phyloP scores from a whole-genome alignment of 192 early-diverging fungal species.

The Thoreauomyces humboldtii region DNA sequence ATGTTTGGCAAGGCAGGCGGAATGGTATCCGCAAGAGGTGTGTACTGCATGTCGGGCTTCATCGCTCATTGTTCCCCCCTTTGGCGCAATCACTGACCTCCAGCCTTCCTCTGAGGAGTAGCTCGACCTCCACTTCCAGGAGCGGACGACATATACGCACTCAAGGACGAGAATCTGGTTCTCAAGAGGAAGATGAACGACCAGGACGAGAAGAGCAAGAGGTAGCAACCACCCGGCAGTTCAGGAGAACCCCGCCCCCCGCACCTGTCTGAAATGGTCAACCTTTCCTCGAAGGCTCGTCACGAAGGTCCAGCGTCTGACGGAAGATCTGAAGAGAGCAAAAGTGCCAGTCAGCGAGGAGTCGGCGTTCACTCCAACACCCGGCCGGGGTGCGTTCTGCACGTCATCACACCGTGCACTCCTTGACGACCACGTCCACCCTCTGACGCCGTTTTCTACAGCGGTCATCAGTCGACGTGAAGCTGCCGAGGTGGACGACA shows the following conservation, averaged over 20 bases:
- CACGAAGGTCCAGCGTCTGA: conserved; percentile 45
- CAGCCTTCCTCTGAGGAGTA: too few species aligned
- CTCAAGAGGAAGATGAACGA: conserved; percentile 48
- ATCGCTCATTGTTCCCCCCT: too few species aligned
- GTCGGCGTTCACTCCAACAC: too few species aligned
- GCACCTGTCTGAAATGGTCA: too few species aligned
- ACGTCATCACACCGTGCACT: too few species aligned
- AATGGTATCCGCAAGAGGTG: too few species aligned
- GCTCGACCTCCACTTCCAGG: neutral
- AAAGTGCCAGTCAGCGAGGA: too few species aligned
- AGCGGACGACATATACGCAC: conserved; percentile 33
- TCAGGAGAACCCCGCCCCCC: neutral
- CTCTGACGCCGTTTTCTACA: neutral
- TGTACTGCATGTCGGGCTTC: too few species aligned
- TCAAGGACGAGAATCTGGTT: conserved; percentile 47
- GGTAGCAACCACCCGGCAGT: conserved; percentile 21
- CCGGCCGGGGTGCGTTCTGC: too few species aligned
- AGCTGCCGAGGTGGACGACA: conserved; percentile 33
- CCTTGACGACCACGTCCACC: too few species aligned
- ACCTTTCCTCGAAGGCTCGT: conserved; percentile 31
- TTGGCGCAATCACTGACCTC: too few species aligned
- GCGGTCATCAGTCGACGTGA: conserved; percentile 15
- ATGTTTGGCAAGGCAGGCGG: too few species aligned
- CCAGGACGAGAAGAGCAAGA: conserved; percentile 49
- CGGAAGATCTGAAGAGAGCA: conserved; percentile 36